A percentile compares a stretch with the other conserved stretches of the same genome.
Evolutionary conservation across 805 yeast genomes (phyloP).

Genomic region (Metschnikowia lunata): DNA sequence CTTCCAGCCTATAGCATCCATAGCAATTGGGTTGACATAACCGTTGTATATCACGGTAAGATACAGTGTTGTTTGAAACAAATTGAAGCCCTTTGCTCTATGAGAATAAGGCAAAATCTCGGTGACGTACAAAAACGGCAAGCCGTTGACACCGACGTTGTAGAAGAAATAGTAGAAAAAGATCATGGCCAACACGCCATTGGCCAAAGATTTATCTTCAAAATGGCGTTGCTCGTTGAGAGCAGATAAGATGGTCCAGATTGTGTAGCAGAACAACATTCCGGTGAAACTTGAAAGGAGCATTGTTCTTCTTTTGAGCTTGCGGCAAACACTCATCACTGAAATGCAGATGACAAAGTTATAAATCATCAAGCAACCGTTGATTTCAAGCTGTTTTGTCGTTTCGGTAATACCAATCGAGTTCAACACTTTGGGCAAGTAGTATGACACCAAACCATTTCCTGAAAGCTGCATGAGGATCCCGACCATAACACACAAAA

Average conservation of each 20-base stretch:
- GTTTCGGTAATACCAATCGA: conserved; percentile 49
- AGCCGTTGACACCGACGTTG: conserved; percentile 41
- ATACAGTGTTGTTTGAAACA: conserved; percentile 22
- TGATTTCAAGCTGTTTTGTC: conserved; percentile 40
- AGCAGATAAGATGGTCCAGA: conserved; percentile 46
- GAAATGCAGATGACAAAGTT: conserved; percentile 30
- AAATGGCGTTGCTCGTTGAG: conserved; percentile 39
- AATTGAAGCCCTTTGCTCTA: conserved; percentile 40
- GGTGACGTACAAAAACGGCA: conserved; percentile 43
- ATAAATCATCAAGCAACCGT: conserved; percentile 37
- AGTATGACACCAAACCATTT: conserved; percentile 50
- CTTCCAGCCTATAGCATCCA: conserved; percentile 40
- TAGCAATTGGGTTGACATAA: conserved; percentile 29
- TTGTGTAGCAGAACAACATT: conserved; percentile 35
- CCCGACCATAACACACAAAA: conserved; percentile 30
- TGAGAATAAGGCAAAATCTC: conserved; percentile 37
- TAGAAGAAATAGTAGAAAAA: conserved; percentile 43
- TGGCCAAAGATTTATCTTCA: conserved; percentile 36
- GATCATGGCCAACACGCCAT: conserved; percentile 49
- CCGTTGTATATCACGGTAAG: conserved; percentile 22
- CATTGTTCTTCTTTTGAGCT: conserved; percentile 33
- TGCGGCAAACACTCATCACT: conserved; percentile 19
- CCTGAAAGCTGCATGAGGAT: conserved; percentile 46
- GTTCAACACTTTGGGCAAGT: conserved; percentile 45
- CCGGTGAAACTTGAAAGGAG: conserved; percentile 31